Percentiles rank a stretch among this genome's conserved stretches.
These are phyloP conservation scores for Capronia coronata DNA, from an alignment of 2,329 filamentous ascomycete genomes.

Conservation along the genomic window DNA sequence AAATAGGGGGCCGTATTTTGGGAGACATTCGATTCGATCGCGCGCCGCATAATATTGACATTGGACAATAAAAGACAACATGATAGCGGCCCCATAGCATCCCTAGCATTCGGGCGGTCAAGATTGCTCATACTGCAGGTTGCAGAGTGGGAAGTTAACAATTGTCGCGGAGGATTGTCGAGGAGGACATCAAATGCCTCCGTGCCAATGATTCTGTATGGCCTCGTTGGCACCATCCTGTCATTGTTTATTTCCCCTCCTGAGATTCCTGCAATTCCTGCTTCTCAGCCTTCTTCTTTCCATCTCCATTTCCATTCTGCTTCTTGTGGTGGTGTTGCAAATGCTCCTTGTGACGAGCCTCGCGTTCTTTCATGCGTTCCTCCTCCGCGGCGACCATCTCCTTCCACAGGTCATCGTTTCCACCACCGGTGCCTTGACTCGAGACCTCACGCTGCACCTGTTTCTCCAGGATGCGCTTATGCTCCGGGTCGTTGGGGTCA, in stretches of 20 bases:
- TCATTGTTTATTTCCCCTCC: constrained; percentile 5
- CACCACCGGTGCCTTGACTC: constrained; percentile 11
- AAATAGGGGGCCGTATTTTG: too few relatives aligned
- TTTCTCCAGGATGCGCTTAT: constrained; percentile 80
- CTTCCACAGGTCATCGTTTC: constrained; percentile 68
- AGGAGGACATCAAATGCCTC: too few relatives aligned
- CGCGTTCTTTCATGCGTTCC: constrained; percentile 39
- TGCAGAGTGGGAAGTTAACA: not conserved
- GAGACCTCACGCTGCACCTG: constrained; percentile 44
- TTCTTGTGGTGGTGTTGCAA: constrained; percentile 26
- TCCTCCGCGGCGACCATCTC: constrained; percentile 47
- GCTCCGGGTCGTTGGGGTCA: constrained; percentile 73
- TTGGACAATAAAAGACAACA: too few relatives aligned
- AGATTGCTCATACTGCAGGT: too few relatives aligned
- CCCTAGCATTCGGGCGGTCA: too few relatives aligned
- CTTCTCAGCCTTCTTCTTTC: constrained; percentile 26
- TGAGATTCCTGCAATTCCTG: constrained; percentile 15
- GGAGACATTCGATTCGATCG: too few relatives aligned
- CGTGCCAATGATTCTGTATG: too few relatives aligned
- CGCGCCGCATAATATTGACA: too few relatives aligned
- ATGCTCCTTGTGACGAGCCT: constrained; percentile 32
- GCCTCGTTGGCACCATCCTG: too few relatives aligned
- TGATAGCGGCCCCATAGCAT: too few relatives aligned
- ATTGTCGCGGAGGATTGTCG: too few relatives aligned
- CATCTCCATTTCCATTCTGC: constrained; percentile 13